Evolutionary conservation across 2,329 filamentous ascomycete genomes (phyloP).

Genomic region (Calonectria honghensis): DNA sequence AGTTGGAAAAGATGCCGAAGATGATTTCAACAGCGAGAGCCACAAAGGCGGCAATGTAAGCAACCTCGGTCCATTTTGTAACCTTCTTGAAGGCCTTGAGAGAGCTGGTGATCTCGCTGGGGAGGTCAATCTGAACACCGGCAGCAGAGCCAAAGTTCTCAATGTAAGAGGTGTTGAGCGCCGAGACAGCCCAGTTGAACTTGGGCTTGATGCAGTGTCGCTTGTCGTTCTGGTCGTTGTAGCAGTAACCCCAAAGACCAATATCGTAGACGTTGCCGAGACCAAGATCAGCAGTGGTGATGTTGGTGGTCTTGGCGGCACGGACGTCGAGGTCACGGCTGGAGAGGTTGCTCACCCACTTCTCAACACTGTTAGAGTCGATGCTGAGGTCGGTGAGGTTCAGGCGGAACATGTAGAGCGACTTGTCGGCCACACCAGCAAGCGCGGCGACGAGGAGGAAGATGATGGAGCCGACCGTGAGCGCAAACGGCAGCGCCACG

Average conservation of each 20-base stretch:
- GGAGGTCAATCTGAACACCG: constrained; percentile 77
- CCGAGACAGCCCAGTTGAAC: constrained; percentile 85
- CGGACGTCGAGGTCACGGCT: constrained; percentile 47
- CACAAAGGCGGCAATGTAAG: constrained; percentile 84
- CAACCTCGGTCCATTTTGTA: constrained; percentile 87
- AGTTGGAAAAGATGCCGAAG: constrained; percentile 88
- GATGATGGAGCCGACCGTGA: constrained; percentile 86
- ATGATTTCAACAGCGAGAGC: constrained; percentile 83
- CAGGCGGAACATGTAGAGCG: constrained; percentile 75
- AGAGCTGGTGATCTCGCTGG: constrained; percentile 78
- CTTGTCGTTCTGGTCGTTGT: constrained; percentile 71
- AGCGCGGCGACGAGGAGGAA: constrained; percentile 77
- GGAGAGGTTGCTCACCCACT: constrained; percentile 59
- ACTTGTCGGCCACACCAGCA: constrained; percentile 73
- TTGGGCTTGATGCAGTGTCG: constrained; percentile 81
- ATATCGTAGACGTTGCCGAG: constrained; percentile 88
- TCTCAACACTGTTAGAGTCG: constrained; percentile 58
- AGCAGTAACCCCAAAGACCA: constrained; percentile 92
- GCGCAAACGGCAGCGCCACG: constrained; percentile 89
- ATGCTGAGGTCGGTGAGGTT: constrained; percentile 76
- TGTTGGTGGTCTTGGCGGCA: constrained; percentile 63
- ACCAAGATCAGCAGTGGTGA: constrained; percentile 75
- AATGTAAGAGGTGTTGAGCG: constrained; percentile 77
- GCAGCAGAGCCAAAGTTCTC: constrained; percentile 70
- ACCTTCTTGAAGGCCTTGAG: constrained; percentile 84